Evolutionary conservation across 164 flowering plant genomes (phyloP).

Genomic region (Houttuynia cordata): DNA sequence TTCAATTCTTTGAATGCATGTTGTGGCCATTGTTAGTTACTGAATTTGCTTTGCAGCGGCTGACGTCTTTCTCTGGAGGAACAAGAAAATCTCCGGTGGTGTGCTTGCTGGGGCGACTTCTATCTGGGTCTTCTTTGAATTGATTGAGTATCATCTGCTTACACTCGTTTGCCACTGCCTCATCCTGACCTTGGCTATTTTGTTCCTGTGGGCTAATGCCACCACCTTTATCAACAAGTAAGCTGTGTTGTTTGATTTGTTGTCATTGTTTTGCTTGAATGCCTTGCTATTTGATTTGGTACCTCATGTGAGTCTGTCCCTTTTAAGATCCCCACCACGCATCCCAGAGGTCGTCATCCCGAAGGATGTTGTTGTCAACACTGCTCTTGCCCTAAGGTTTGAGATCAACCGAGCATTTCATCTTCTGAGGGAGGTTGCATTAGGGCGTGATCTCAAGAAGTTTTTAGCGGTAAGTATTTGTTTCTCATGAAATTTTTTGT

Average conservation of each 20-base stretch:
- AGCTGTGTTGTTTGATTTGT: conserved; percentile 4
- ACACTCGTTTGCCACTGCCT: conserved; percentile 57
- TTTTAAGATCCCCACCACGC: conserved; percentile 53
- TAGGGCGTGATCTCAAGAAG: conserved; percentile 50
- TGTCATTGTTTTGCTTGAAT: background rate
- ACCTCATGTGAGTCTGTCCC: background rate
- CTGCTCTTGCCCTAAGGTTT: conserved; percentile 27
- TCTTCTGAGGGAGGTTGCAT: conserved; percentile 33
- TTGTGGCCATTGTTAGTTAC: background rate
- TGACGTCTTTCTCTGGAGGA: conserved; percentile 88
- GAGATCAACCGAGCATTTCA: conserved; percentile 34
- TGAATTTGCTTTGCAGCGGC: conserved; percentile 42
- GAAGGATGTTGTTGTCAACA: conserved; percentile 29
- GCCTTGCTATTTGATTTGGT: background rate
- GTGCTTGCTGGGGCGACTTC: conserved; percentile 72
- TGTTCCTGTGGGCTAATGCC: conserved; percentile 79
- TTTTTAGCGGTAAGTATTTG: conserved; percentile 45
- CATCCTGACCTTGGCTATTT: conserved; percentile 49
- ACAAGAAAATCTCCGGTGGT: conserved; percentile 71
- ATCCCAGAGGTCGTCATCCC: conserved; percentile 54
- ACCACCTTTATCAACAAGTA: conserved; percentile 68
- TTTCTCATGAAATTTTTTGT: background rate
- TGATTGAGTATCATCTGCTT: conserved; percentile 73
- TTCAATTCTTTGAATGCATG: too few relatives aligned
- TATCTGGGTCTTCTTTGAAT: conserved; percentile 74